phyloP scores from a whole-genome alignment of 768 basidiomycete genomes.

The Mycena olivaceomarginata region DNA sequence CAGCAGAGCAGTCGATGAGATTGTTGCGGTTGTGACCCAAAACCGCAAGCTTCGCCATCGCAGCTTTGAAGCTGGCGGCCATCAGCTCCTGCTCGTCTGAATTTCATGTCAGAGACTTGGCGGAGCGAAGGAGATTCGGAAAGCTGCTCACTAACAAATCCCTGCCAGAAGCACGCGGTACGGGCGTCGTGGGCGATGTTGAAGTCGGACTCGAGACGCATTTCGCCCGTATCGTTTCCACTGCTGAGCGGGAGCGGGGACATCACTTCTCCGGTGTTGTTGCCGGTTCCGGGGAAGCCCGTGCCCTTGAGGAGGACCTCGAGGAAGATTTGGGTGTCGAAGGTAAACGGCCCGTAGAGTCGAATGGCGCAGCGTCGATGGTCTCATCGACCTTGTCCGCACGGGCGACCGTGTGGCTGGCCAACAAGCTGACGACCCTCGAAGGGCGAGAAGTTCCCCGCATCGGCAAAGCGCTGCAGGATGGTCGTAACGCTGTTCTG shows the following conservation, averaged over 20 bases:
- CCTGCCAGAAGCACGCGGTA: constrained; percentile 51
- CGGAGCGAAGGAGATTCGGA: not conserved
- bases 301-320: constrained; percentile 55
- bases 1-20: constrained; percentile 24
- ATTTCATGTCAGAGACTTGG: not conserved
- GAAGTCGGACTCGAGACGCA: constrained; percentile 63
- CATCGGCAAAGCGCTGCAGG: constrained; percentile 46
- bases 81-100: constrained; percentile 1
- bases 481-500: constrained; percentile 51
- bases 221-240: constrained; percentile 52
- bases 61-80: constrained; percentile 3
- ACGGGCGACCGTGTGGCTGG: no score
- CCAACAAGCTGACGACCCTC: no score
- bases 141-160: constrained; percentile 25
- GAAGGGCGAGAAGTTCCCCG: no score
- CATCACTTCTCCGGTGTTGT: constrained; percentile 54
- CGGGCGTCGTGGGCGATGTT: constrained; percentile 46
- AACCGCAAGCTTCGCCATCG: constrained; percentile 27
- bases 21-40: not conserved
- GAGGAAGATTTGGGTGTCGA: constrained; percentile 60
- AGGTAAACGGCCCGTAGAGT: constrained; percentile 57
- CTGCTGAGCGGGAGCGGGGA: constrained; percentile 51
- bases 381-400: constrained; percentile 20
- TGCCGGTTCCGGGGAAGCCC: constrained; percentile 42
- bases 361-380: constrained; percentile 58